phyloP scores from a whole-genome alignment of 2,329 filamentous ascomycete species.

The Pseudocercospora pini-densiflorae region DNA sequence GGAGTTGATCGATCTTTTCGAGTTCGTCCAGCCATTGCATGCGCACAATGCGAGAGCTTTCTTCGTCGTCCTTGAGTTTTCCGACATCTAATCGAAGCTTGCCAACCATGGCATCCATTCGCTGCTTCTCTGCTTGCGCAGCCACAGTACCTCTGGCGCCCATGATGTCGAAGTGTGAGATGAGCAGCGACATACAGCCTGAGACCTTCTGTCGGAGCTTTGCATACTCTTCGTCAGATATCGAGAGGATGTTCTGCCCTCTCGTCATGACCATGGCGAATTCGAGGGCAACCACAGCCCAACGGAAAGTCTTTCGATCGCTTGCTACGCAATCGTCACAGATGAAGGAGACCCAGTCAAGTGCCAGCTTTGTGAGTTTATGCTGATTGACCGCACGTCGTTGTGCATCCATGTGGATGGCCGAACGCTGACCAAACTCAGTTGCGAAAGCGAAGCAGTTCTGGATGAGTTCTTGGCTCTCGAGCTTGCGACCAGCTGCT shows the following conservation, averaged over 20 bases:
- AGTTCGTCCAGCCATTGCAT: slow-evolving; percentile 77
- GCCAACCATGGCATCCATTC: slow-evolving; percentile 77
- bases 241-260: slow-evolving; percentile 87
- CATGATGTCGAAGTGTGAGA: slow-evolving; percentile 99
- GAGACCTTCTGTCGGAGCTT: slow-evolving; percentile 85
- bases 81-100: slow-evolving; percentile 79
- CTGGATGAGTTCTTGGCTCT: slow-evolving; percentile 95
- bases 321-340: slow-evolving; percentile 95
- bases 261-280: slow-evolving; percentile 98
- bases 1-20: slow-evolving; percentile 73
- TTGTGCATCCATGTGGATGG: slow-evolving; percentile 95
- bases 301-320: slow-evolving; percentile 94
- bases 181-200: slow-evolving; percentile 95
- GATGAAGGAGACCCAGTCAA: slow-evolving; percentile 98
- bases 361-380: slow-evolving; percentile 86
- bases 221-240: slow-evolving; percentile 86
- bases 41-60: slow-evolving; percentile 75
- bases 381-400: slow-evolving; percentile 96
- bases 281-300: slow-evolving; percentile 93
- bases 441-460: slow-evolving; percentile 99
- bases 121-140: slow-evolving; percentile 90
- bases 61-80: slow-evolving; percentile 76
- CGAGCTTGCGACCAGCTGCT: slow-evolving; percentile 59
- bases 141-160: slow-evolving; percentile 91
- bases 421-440: slow-evolving; percentile 93